Percentiles rank a stretch among this genome's conserved stretches.
These are phyloP conservation scores for Yamadazyma pseudoaaseri DNA, from an alignment of 1,139 yeast species.

Conservation along the genomic window DNA sequence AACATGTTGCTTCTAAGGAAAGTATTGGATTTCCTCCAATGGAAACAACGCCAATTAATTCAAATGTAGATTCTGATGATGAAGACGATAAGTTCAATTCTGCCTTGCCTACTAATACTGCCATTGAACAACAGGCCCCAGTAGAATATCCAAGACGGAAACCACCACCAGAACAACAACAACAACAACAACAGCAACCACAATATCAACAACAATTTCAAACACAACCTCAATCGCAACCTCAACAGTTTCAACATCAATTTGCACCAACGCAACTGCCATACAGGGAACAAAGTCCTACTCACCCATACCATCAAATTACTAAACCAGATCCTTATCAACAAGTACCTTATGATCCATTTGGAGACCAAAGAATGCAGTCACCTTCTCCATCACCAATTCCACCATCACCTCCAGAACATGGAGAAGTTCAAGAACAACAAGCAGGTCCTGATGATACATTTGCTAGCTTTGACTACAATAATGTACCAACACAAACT, in stretches of 20 bases:
- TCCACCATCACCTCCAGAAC: not conserved
- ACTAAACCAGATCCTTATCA: not conserved
- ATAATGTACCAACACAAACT: slow-evolving; percentile 19
- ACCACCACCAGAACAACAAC: slow-evolving; percentile 22
- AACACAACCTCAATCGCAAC: slow-evolving; percentile 5
- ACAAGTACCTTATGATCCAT: slow-evolving; percentile 12
- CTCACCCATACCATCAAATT: slow-evolving; percentile 3
- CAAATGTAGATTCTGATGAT: slow-evolving; percentile 19
- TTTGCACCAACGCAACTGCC: slow-evolving; percentile 8
- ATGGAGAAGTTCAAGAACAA: not conserved
- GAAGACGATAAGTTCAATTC: slow-evolving; percentile 20
- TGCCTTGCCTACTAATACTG: slow-evolving; percentile 36
- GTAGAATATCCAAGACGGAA: slow-evolving; percentile 30
- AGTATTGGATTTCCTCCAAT: slow-evolving; percentile 14
- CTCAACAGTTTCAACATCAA: slow-evolving; percentile 10
- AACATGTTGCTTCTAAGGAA: slow-evolving; percentile 1
- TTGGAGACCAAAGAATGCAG: slow-evolving; percentile 9
- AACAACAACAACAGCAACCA: slow-evolving; percentile 11
- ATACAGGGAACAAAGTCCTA: slow-evolving; percentile 1
- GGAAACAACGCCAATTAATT: slow-evolving; percentile 14
- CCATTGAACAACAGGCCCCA: slow-evolving; percentile 33
- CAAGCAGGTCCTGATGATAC: slow-evolving; percentile 5
- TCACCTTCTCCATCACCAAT: not conserved
- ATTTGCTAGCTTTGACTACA: slow-evolving; percentile 33
- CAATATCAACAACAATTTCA: slow-evolving; percentile 14